Conservation (phyloP, 2,329 filamentous ascomycete genomes). For the Stagonosporopsis cucurbitacearum region DNA sequence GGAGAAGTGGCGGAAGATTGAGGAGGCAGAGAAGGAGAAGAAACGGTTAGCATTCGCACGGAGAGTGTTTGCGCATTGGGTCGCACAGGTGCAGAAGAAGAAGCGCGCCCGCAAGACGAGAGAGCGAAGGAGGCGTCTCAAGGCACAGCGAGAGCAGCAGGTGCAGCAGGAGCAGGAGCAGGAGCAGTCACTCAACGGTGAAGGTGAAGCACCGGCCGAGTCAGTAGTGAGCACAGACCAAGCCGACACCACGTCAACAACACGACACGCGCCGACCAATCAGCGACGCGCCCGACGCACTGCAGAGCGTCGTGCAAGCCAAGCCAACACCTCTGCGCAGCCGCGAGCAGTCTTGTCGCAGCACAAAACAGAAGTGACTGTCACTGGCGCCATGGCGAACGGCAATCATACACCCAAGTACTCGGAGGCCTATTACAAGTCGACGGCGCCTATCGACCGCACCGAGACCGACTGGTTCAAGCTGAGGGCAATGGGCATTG, state of each 20-base stretch:
- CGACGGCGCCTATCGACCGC: conserved; percentile 47
- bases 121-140: conserved; percentile 34
- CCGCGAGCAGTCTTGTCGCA: conserved; percentile 4
- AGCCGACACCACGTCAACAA: conserved; percentile 11
- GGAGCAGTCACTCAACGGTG: conserved; percentile 15
- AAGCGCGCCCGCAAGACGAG: conserved; percentile 29
- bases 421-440: conserved; percentile 34
- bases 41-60: conserved; percentile 27
- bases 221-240: conserved; percentile 10
- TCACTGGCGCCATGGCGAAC: conserved; percentile 5
- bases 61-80: conserved; percentile 30
- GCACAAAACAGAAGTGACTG: conserved; percentile 7
- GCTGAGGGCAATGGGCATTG: conserved; percentile 57
- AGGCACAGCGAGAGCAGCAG: conserved; percentile 25
- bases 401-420: conserved; percentile 23
- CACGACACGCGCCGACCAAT: conserved; percentile 26
- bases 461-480: conserved; percentile 60
- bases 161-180: conserved; percentile 18
- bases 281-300: conserved; percentile 27
- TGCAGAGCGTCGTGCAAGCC: conserved; percentile 22
- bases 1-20: conserved; percentile 28
- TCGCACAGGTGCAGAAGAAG: conserved; percentile 35
- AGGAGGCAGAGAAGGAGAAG: conserved; percentile 27
- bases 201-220: conserved; percentile 7
- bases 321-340: not conserved